Evolutionary conservation across 345 rosid genomes (phyloP).

Genomic region (Eucalyptus cladocalyx): DNA sequence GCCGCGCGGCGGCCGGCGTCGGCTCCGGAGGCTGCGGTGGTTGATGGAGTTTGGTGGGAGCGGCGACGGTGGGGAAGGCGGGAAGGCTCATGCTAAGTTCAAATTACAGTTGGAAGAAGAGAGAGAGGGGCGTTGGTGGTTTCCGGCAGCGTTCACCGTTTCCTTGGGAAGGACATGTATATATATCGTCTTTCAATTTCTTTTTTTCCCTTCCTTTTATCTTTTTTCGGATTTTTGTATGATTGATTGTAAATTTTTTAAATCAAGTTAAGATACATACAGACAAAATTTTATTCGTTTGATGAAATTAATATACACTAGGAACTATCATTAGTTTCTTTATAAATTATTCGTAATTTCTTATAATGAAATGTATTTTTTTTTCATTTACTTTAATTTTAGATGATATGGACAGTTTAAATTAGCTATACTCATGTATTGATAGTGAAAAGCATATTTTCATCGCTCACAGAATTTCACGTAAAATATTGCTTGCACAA

Average conservation of each 20-base stretch:
- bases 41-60: neutral
- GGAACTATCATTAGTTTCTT: neutral
- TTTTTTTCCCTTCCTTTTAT: no score
- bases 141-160: neutral
- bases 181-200: neutral
- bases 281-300: no score
- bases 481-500: neutral
- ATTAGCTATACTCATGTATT: neutral
- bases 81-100: constrained; percentile 14
- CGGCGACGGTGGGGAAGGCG: constrained; percentile 16
- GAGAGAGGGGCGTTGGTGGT: neutral
- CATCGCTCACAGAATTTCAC: neutral
- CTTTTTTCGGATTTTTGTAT: neutral
- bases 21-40: neutral
- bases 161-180: neutral
- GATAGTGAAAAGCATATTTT: neutral
- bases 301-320: neutral
- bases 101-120: neutral
- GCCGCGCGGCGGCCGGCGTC: neutral
- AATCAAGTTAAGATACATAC: neutral
- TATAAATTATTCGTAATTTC: neutral
- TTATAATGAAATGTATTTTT: no score
- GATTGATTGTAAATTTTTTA: no score
- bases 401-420: neutral
- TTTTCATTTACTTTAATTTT: neutral